Evolutionary conservation across 2,329 filamentous ascomycete species (phyloP), one percentile per base, ranked within the genome.

Genomic region (Coniella vitis): DNA sequence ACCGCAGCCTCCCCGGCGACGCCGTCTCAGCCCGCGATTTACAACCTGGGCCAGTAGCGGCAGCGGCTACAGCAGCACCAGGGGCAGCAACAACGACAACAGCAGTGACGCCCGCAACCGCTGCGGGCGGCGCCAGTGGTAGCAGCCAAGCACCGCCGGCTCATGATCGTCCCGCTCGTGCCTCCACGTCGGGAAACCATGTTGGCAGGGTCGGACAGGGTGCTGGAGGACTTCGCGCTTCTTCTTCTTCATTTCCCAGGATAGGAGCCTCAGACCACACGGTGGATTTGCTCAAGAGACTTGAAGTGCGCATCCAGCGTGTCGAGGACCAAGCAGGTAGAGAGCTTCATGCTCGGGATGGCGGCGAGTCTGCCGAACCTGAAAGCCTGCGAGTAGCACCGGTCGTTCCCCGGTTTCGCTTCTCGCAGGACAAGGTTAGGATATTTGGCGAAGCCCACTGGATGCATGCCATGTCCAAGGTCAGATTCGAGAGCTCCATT

Each of bases 401-500:
- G 13, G 37, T 32, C 16, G 34, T 10, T 4, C 46, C 46, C 17
- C 46, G 46, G 7, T 32, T 48, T 13, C 46, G 46, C 31, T 40
- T 29, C 22, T 38, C 39, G 31, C 19, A 32, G 17, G 46, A 35
- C 17, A 48, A 48, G 21, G 32, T 41, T 5, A 48, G 22, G n/a
- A 7, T 48, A 5, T 48, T 42, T n/a, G 39, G 38, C 17, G 37
- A 25, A 12, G 29, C 29, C n/a, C 46, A 48, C 29, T 43, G 46
- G 38, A 19, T 48, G 10, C 46, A 48, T 32, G 38, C 39, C 21
- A 39, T 34, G 9, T 38, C 42, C 12, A 48, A 48, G 39, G 46
- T 48, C 22, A 38, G 10, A 9, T 7, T n/a, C 12, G 16, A n/a
- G n/a, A n/a, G n/a, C n/a, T n/a, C n/a, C n/a, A n/a, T n/a, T n/a